A percentile compares a stretch with the other conserved stretches of the same genome.
These are phyloP conservation scores for Trifolium repens DNA, from an alignment of 306 rosid species.

Conservation along the genomic window DNA sequence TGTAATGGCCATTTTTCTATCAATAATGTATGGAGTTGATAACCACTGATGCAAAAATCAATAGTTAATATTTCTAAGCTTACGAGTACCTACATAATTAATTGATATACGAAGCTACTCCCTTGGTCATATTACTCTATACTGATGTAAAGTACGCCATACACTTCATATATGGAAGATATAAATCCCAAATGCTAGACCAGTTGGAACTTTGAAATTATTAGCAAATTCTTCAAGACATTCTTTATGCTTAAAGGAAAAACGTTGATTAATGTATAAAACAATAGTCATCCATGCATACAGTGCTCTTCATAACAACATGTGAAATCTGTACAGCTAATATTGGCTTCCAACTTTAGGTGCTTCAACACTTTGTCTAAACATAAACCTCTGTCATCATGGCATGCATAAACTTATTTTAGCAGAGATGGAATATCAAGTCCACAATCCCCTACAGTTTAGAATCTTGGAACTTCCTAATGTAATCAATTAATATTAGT, in stretches of 20 bases:
- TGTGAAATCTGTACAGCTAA: conserved; percentile 18
- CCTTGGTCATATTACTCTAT: background rate
- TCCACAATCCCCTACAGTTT: conserved; percentile 12
- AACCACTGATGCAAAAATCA: no score
- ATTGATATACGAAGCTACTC: no score
- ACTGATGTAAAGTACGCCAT: background rate
- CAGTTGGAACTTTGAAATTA: background rate
- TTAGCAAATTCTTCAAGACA: background rate
- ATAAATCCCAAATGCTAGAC: background rate
- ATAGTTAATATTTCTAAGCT: no score
- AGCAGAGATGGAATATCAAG: background rate
- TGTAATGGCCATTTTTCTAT: no score
- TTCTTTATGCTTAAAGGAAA: conserved; percentile 1
- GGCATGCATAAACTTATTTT: conserved; percentile 14
- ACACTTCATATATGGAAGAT: background rate
- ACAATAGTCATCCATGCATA: conserved; percentile 1
- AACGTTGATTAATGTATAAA: background rate
- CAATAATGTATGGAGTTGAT: no score
- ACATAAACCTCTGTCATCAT: background rate
- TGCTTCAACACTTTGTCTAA: conserved; percentile 11
- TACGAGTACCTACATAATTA: no score
- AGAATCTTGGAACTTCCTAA: background rate
- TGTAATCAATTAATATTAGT: conserved; percentile 33
- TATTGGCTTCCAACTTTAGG: background rate
- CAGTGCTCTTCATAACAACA: background rate